Evolutionary conservation across 768 basidiomycete species (phyloP).

Genomic region (Mycena alexandri): DNA sequence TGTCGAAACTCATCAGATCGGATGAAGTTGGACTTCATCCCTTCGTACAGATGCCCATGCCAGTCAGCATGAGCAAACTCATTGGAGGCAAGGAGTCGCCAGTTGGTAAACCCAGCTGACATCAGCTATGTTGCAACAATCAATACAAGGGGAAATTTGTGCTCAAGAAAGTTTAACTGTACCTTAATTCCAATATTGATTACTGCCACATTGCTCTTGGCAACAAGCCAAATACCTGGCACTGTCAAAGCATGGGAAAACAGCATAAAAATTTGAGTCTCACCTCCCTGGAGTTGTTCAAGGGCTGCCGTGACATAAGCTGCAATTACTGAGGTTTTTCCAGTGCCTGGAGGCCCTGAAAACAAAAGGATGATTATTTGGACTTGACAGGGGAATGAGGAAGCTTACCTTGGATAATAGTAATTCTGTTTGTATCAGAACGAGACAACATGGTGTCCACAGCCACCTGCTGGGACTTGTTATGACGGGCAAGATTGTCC

Average conservation of each 20-base stretch:
- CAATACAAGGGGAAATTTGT: neutral
- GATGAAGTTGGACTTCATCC: conserved; percentile 65
- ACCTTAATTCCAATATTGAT: conserved; percentile 78
- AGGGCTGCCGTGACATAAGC: conserved; percentile 67
- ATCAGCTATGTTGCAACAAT: conserved; percentile 59
- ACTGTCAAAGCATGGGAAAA: neutral
- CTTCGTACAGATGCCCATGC: conserved; percentile 84
- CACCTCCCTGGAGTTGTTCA: conserved; percentile 42
- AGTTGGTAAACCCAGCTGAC: conserved; percentile 64
- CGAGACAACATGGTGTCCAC: conserved; percentile 62
- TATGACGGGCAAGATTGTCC: conserved; percentile 46
- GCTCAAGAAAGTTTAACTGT: neutral
- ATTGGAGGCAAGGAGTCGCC: conserved; percentile 78
- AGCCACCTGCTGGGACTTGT: conserved; percentile 61
- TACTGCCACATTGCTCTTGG: conserved; percentile 90
- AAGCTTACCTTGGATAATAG: conserved; percentile 58
- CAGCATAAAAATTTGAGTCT: neutral
- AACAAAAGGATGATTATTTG: neutral
- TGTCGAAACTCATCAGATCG: conserved; percentile 55
- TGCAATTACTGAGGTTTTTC: conserved; percentile 82
- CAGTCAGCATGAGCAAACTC: conserved; percentile 72
- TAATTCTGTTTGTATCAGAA: conserved; percentile 51
- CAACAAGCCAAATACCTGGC: conserved; percentile 81
- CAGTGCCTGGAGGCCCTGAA: conserved; percentile 76
- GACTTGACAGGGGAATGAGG: neutral